These are phyloP conservation scores for Sechiopsis laciniata DNA, from an alignment of 306 rosid genomes.

Conservation along the genomic window DNA sequence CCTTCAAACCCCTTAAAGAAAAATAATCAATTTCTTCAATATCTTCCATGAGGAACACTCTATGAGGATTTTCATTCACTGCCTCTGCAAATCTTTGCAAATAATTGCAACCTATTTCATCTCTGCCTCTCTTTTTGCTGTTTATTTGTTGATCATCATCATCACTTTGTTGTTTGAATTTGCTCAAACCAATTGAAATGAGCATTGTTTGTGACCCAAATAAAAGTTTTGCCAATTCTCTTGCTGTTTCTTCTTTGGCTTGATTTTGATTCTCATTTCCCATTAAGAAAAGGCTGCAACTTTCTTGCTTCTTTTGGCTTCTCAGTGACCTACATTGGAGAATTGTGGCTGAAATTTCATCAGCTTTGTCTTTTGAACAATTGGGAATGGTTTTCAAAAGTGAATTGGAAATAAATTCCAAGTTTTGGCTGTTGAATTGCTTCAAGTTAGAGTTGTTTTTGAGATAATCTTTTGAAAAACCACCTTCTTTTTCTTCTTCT, in stretches of 20 bases:
- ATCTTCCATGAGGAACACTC: constrained; percentile 80
- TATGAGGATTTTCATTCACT: constrained; percentile 66
- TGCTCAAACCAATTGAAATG: constrained; percentile 43
- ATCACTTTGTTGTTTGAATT: constrained; percentile 28
- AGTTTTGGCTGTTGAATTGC: constrained; percentile 45
- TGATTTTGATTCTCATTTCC: constrained; percentile 37
- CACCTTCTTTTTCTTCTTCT: neutral
- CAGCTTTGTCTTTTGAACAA: constrained; percentile 39
- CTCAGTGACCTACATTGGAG: constrained; percentile 55
- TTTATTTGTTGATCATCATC: constrained; percentile 18
- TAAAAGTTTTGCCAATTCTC: constrained; percentile 58
- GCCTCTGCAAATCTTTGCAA: constrained; percentile 66
- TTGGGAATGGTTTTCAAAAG: constrained; percentile 46
- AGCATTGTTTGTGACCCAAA: constrained; percentile 59
- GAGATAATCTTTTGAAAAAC: neutral
- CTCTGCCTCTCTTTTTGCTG: constrained; percentile 47
- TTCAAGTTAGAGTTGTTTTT: neutral
- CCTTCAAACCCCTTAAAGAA: constrained; percentile 53
- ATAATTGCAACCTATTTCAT: constrained; percentile 43
- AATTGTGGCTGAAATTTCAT: constrained; percentile 47
- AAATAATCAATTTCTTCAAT: constrained; percentile 48
- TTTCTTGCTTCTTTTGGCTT: constrained; percentile 34
- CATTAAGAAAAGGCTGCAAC: constrained; percentile 55
- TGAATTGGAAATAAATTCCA: constrained; percentile 17
- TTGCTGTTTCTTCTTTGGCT: constrained; percentile 63